These are phyloP conservation scores for Sporothrix dimorphospora DNA, from an alignment of 2,329 filamentous ascomycete species.

Conservation along the genomic window DNA sequence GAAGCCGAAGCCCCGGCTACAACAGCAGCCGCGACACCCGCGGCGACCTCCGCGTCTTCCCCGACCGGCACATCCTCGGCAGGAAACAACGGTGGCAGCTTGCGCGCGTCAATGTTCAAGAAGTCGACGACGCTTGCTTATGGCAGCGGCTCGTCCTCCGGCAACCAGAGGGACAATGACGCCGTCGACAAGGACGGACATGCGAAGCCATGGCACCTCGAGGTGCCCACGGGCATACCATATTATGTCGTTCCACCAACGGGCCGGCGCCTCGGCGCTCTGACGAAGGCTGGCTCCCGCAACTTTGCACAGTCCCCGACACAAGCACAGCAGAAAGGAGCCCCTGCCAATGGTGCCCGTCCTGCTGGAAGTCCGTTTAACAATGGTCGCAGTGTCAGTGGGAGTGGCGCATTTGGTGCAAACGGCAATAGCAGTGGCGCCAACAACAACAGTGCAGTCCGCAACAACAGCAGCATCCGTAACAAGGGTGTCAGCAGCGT, in stretches of 20 bases:
- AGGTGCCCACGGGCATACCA: conserved; percentile 28
- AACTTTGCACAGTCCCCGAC: neutral
- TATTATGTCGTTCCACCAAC: conserved; percentile 30
- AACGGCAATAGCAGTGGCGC: neutral
- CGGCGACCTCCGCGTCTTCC: neutral
- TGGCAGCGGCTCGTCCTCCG: neutral
- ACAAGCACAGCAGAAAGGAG: conserved; percentile 5
- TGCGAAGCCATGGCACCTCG: conserved; percentile 31
- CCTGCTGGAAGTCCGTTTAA: neutral
- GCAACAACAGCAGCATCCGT: neutral
- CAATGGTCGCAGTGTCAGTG: conserved; percentile 15
- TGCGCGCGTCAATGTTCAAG: conserved; percentile 33
- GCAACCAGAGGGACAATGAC: conserved; percentile 3
- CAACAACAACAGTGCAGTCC: neutral
- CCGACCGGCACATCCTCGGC: neutral
- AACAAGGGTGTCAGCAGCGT: neutral
- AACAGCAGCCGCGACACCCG: neutral
- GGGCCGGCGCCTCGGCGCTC: conserved; percentile 26
- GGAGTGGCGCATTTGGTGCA: neutral
- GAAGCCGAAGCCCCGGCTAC: conserved; percentile 18
- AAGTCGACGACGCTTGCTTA: conserved; percentile 23
- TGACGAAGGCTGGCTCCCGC: conserved; percentile 26
- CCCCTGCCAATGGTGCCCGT: neutral
- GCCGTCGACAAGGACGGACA: conserved; percentile 26
- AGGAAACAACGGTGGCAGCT: conserved; percentile 28